Evolutionary conservation across 495 filamentous ascomycete genomes (phyloP).

Genomic region (Aspergillus olivimuriae): DNA sequence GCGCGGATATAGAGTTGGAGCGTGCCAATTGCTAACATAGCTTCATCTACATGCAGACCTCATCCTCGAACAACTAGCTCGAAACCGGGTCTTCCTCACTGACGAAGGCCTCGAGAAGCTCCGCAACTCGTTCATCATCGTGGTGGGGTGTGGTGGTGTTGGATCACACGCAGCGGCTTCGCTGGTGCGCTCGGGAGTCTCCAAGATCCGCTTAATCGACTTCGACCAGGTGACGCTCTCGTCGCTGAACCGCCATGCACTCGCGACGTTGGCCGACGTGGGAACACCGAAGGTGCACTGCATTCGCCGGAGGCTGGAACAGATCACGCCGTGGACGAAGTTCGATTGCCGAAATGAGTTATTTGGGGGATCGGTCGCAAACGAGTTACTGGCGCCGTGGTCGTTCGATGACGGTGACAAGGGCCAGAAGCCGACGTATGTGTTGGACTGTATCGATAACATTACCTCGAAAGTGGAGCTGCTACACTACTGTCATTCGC

Average conservation of each 20-base stretch:
- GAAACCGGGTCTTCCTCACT: constrained; percentile 87
- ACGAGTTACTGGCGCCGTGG: constrained; percentile 58
- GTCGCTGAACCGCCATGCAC: constrained; percentile 87
- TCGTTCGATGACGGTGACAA: constrained; percentile 39
- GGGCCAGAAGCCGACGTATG: constrained; percentile 67
- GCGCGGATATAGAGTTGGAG: too few species aligned
- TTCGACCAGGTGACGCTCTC: constrained; percentile 97
- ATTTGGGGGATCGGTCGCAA: constrained; percentile 61
- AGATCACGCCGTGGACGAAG: constrained; percentile 82
- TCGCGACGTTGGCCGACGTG: constrained; percentile 90
- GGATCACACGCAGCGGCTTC: constrained; percentile 86
- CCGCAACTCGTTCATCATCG: constrained; percentile 72
- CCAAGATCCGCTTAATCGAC: constrained; percentile 82
- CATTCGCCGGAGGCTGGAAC: constrained; percentile 68
- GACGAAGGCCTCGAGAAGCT: constrained; percentile 73
- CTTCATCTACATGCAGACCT: constrained; percentile 47
- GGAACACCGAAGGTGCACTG: constrained; percentile 91
- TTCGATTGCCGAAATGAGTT: constrained; percentile 87
- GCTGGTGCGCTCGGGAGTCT: constrained; percentile 81
- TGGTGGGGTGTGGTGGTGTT: constrained; percentile 92
- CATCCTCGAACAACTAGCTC: constrained; percentile 91
- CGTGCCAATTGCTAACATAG: constrained; percentile 18
- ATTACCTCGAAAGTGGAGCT: constrained; percentile 93
- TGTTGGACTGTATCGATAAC: constrained; percentile 97
- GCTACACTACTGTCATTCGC: constrained; percentile 76